Evolutionary conservation across 2,329 filamentous ascomycete species (phyloP), one percentile per base, ranked within the genome.

Genomic region (Beauveria australis): DNA sequence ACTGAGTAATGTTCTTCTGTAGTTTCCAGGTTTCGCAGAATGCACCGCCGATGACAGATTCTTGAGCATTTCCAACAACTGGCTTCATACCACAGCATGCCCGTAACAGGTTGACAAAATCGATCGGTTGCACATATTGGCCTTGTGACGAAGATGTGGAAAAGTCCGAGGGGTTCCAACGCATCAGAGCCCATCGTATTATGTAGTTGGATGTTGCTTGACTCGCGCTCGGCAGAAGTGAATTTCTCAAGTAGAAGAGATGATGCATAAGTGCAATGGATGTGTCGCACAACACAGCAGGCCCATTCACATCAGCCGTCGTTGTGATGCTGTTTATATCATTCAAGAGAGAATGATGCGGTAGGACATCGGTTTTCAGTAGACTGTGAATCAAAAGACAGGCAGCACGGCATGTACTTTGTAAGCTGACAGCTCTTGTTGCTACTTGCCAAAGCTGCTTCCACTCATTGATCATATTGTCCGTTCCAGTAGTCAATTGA

Each of bases 281-380:
- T 1, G 91, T 86, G 70, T 97, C 94, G n/a, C 87, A 87, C 19
- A 96, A 76, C 22, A 86, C 72, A 1, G 86, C 85, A 8, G 94
- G 93, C 0, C 92, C 92, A 69, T 88, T 93, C 41, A 93, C 79
- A 67, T 95, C 92, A 51, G 91, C 86, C 24, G 88, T 88, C 5
- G 85, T 83, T 12, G 95, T 79, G 62, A 96, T 88, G 59, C 81
- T 82, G 66, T 89, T 88, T 54, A 91, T 78, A 30, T 88, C 86
- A 61, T 91, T 85, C 2, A 85, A 83, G 18, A 92, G 77, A 30
- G 81, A 77, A 51, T 86, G 80, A 66, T 89, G 89, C 0, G 85
- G 77, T 12, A 96, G 72, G n/a, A 96, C 72, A 4, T 83, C 77
- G 47, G 79, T 76, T 59, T 83, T 80, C 4, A 96, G 72, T 46